Evolutionary conservation across 495 filamentous ascomycete genomes (phyloP).

Genomic region (Parathielavia hyrcaniae): DNA sequence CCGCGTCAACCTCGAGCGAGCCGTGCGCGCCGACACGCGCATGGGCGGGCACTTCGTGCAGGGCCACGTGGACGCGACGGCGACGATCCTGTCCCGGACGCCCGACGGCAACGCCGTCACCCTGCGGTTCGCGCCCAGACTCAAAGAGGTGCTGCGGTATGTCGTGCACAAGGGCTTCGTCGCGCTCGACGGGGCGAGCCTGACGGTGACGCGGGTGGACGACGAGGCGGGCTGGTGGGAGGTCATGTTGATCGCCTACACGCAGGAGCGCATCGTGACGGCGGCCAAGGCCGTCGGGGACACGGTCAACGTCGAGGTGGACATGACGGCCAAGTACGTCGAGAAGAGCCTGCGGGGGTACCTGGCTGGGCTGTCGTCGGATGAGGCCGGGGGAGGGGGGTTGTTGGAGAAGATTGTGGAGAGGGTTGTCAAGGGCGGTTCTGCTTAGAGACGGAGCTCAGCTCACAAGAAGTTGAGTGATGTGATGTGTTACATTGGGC

Average conservation of each 20-base stretch:
- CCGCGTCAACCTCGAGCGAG: constrained; percentile 85
- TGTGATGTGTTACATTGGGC: not conserved
- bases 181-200: constrained; percentile 88
- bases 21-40: constrained; percentile 77
- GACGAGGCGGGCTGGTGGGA: constrained; percentile 82
- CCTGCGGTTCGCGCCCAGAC: constrained; percentile 69
- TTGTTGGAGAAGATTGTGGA: constrained; percentile 80
- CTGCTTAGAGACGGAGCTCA: constrained; percentile 36
- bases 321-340: constrained; percentile 97
- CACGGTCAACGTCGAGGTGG: constrained; percentile 92
- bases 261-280: constrained; percentile 85
- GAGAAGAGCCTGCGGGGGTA: constrained; percentile 87
- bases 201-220: constrained; percentile 83
- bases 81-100: constrained; percentile 57
- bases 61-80: constrained; percentile 90
- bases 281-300: constrained; percentile 77
- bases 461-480: not conserved
- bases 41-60: constrained; percentile 87
- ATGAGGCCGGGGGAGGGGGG: constrained; percentile 46
- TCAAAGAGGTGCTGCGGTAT: constrained; percentile 63
- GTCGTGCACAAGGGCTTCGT: constrained; percentile 97
- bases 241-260: constrained; percentile 98
- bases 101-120: constrained; percentile 85
- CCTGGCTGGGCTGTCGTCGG: constrained; percentile 46
- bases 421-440: constrained; percentile 67